Percentiles rank a stretch among this genome's conserved stretches.
Evolutionary conservation across 345 rosid genomes (phyloP).

Genomic region (Passiflora organensis): DNA sequence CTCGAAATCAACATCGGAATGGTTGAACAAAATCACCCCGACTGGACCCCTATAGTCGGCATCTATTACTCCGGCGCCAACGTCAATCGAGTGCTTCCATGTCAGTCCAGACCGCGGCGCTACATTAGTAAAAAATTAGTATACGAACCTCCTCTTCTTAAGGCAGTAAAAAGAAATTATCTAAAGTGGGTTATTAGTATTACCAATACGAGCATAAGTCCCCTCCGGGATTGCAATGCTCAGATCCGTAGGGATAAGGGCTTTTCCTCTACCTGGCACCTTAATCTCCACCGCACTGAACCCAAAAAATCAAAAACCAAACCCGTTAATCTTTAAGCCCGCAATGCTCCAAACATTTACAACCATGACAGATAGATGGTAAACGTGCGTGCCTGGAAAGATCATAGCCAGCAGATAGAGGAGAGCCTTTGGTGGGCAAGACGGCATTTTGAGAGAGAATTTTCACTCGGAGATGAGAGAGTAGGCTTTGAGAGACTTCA

Average conservation of each 20-base stretch:
- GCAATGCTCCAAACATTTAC: not conserved
- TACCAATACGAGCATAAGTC: conserved; percentile 75
- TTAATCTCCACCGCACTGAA: conserved; percentile 50
- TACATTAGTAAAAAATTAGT: not conserved
- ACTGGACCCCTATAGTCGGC: conserved; percentile 80
- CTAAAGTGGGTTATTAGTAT: too few relatives aligned
- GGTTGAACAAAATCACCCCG: conserved; percentile 67
- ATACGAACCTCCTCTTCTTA: too few relatives aligned
- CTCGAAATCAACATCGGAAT: conserved; percentile 55
- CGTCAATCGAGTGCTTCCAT: conserved; percentile 75
- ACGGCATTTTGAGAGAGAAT: conserved; percentile 73
- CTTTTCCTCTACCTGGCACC: conserved; percentile 83
- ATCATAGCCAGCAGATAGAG: conserved; percentile 77
- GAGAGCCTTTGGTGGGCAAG: conserved; percentile 60
- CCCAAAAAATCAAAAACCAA: not conserved
- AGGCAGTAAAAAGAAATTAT: too few relatives aligned
- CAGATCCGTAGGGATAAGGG: conserved; percentile 68
- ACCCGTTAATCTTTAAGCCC: too few relatives aligned
- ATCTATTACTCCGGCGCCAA: conserved; percentile 77
- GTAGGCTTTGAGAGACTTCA: conserved; percentile 1
- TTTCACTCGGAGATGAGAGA: conserved; percentile 45
- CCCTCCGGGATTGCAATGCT: conserved; percentile 67
- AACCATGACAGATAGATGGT: not conserved
- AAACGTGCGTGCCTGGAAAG: conserved; percentile 46
- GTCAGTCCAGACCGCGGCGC: conserved; percentile 78